These are phyloP conservation scores for Kurtzmaniella quercitrusa DNA, from an alignment of 1,139 yeast species.

Conservation along the genomic window DNA sequence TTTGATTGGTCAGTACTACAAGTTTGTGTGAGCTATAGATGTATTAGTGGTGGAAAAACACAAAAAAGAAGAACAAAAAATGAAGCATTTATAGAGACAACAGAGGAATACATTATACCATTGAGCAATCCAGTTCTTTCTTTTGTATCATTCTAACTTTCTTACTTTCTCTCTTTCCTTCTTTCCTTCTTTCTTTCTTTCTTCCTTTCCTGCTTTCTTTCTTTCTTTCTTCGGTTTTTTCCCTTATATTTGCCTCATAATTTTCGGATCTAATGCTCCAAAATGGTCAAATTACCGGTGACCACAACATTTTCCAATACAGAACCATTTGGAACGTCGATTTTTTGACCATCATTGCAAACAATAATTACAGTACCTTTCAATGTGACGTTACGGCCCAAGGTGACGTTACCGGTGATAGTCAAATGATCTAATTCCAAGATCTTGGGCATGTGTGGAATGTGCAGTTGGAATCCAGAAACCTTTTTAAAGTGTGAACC, in stretches of 20 bases:
- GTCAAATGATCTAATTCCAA: slow-evolving; percentile 96
- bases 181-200: too few relatives aligned
- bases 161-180: too few relatives aligned
- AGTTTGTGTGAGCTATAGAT: too few relatives aligned
- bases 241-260: not conserved
- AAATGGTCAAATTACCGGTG: slow-evolving; percentile 92
- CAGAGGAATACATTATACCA: too few relatives aligned
- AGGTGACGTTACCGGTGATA: slow-evolving; percentile 90
- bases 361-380: slow-evolving; percentile 98
- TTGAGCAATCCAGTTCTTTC: too few relatives aligned
- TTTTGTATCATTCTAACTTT: too few relatives aligned
- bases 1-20: too few relatives aligned
- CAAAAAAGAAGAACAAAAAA: too few relatives aligned
- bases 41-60: too few relatives aligned
- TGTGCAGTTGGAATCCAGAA: slow-evolving; percentile 81
- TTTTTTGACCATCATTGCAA: slow-evolving; percentile 94
- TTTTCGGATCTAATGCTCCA: slow-evolving; percentile 65
- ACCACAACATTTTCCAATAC: slow-evolving; percentile 93
- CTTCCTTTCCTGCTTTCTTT: too few relatives aligned
- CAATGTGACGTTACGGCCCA: slow-evolving; percentile 86
- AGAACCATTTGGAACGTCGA: slow-evolving; percentile 95
- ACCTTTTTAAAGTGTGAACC: slow-evolving; percentile 97
- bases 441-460: slow-evolving; percentile 94
- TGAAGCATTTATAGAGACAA: too few relatives aligned
- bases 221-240: too few relatives aligned